A percentile compares a stretch with the other conserved stretches of the same genome.
These are phyloP conservation scores for Olyra latifolia DNA, from an alignment of 176 grass and related monocot species.

Conservation along the genomic window DNA sequence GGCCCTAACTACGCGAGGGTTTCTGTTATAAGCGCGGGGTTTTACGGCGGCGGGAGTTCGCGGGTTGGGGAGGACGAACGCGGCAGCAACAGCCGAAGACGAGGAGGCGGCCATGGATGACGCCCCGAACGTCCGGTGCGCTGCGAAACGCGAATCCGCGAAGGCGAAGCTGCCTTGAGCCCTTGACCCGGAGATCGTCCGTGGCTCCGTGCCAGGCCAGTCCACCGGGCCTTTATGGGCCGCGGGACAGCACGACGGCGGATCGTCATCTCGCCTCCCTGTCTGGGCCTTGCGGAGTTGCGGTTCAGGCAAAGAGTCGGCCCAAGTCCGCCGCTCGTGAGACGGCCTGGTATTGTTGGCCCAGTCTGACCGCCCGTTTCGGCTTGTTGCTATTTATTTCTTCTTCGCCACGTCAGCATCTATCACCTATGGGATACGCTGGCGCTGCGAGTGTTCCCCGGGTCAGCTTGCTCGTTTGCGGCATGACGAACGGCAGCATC, in stretches of 20 bases:
- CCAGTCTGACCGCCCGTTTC: background rate
- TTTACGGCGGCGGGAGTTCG: conserved; percentile 29
- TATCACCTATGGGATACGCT: background rate
- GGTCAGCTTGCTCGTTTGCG: background rate
- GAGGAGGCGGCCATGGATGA: conserved; percentile 41
- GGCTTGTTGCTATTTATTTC: background rate
- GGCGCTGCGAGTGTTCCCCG: background rate
- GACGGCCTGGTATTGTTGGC: no score
- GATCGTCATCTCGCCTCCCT: background rate
- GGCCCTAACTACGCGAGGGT: background rate
- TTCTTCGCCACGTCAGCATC: background rate
- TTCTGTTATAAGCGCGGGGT: background rate
- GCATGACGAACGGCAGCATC: background rate
- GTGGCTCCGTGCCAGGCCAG: background rate
- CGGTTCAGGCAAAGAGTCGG: no score
- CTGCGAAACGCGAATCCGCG: background rate
- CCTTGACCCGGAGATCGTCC: background rate
- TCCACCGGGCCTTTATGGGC: no score
- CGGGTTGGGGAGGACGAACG: background rate
- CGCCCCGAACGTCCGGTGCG: background rate
- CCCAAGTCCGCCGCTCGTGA: no score
- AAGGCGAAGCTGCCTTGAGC: background rate
- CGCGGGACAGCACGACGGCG: no score
- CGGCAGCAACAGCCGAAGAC: background rate
- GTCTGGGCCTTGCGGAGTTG: background rate